Conservation (phyloP, 805 yeast genomes). For the Metschnikowia chrysomelidarum region DNA sequence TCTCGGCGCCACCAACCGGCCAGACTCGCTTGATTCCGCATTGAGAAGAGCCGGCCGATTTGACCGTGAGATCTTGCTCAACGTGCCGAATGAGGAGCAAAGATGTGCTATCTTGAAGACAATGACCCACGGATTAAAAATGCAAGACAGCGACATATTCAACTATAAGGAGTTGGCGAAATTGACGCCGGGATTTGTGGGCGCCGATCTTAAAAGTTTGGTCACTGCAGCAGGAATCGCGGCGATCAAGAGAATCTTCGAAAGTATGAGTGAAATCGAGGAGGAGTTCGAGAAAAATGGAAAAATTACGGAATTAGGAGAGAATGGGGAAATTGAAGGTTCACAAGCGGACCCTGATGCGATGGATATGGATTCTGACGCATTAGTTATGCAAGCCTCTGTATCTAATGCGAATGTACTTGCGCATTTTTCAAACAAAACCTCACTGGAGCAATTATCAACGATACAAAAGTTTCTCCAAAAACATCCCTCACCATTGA, state of each 20-base stretch:
- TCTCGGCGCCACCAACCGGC: constrained; percentile 95
- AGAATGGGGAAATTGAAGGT: constrained; percentile 1
- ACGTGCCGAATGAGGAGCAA: constrained; percentile 89
- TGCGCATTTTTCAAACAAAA: constrained; percentile 28
- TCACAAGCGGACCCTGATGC: constrained; percentile 16
- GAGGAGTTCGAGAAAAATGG: constrained; percentile 22
- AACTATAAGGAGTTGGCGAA: constrained; percentile 77
- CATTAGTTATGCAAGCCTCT: neutral
- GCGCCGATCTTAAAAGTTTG: constrained; percentile 92
- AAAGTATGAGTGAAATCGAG: constrained; percentile 47
- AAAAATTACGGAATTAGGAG: constrained; percentile 3
- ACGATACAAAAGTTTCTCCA: constrained; percentile 70
- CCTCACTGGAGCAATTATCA: constrained; percentile 43
- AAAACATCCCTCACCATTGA: constrained; percentile 76
- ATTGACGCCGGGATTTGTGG: constrained; percentile 95
- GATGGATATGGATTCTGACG: constrained; percentile 33
- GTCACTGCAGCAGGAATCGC: constrained; percentile 94
- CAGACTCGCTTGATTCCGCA: constrained; percentile 93
- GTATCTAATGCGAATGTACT: neutral
- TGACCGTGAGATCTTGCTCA: constrained; percentile 89
- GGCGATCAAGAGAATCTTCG: constrained; percentile 89
- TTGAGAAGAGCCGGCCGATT: constrained; percentile 95
- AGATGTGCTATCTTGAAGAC: constrained; percentile 73
- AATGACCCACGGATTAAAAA: constrained; percentile 64
- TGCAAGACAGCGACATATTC: constrained; percentile 53